These are phyloP conservation scores for Globisporangium alternatum DNA, from an alignment of 352 stramenopile genomes.

Conservation along the genomic window DNA sequence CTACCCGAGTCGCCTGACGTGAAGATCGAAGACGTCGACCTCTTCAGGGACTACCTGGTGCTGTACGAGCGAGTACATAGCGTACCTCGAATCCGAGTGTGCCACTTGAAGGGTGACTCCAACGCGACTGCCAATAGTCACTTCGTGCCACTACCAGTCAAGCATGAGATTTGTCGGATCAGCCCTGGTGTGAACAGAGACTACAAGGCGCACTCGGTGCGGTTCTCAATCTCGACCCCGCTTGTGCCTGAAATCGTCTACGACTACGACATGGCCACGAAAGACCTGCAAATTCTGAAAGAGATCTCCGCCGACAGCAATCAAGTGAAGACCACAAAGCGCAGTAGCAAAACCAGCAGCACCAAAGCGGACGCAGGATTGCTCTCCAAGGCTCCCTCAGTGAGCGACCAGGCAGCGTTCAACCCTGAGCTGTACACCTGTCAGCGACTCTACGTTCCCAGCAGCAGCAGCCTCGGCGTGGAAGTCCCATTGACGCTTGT, in stretches of 20 bases:
- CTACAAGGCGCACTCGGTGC: constrained; percentile 47
- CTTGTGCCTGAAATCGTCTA: constrained; percentile 76
- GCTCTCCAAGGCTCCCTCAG: background rate
- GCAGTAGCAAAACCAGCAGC: background rate
- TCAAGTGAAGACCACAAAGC: background rate
- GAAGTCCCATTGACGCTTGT: constrained; percentile 78
- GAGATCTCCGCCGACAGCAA: constrained; percentile 32
- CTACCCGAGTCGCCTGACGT: constrained; percentile 54
- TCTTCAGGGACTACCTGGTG: constrained; percentile 78
- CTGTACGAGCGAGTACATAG: constrained; percentile 78
- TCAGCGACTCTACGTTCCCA: constrained; percentile 40
- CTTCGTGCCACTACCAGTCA: constrained; percentile 52
- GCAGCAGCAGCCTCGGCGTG: constrained; percentile 30
- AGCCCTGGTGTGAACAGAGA: constrained; percentile 82
- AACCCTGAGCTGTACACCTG: constrained; percentile 36
- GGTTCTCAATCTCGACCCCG: constrained; percentile 73
- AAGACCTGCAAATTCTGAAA: constrained; percentile 49
- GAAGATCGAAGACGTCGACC: constrained; percentile 88
- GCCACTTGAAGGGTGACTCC: constrained; percentile 14
- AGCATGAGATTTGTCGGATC: constrained; percentile 58
- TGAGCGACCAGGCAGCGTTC: constrained; percentile 7
- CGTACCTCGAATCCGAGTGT: constrained; percentile 73
- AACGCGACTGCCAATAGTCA: constrained; percentile 19
- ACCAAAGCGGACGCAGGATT: constrained; percentile 2
- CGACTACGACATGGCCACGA: constrained; percentile 66